A percentile compares a stretch with the other conserved stretches of the same genome.
Evolutionary conservation across 2,329 filamentous ascomycete genomes (phyloP).

Genomic region (Cladophialophora psammophila): DNA sequence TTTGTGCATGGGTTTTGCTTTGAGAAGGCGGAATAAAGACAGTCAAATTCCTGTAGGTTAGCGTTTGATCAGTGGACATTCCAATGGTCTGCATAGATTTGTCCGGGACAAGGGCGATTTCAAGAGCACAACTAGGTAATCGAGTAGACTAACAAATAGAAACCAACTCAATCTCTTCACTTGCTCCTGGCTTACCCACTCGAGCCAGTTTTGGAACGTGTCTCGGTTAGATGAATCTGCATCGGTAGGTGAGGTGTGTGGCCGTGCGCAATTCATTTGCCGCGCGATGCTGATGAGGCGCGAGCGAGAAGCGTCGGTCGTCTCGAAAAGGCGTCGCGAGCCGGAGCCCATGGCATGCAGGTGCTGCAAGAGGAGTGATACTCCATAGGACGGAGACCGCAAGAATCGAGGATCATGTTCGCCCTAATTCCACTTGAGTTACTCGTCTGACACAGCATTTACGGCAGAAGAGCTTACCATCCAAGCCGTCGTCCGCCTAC

Average conservation of each 20-base stretch:
- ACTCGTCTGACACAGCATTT: neutral
- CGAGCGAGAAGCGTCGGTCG: slow-evolving; percentile 16
- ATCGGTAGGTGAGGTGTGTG: slow-evolving; percentile 3
- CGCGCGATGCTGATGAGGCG: slow-evolving; percentile 18
- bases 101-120: neutral
- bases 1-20: slow-evolving; percentile 22
- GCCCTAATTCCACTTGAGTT: neutral
- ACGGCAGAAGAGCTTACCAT: slow-evolving; percentile 5
- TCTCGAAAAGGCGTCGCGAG: slow-evolving; percentile 23
- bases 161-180: slow-evolving; percentile 18
- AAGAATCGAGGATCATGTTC: slow-evolving; percentile 18
- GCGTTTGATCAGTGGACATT: neutral
- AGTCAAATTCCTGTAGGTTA: slow-evolving; percentile 22
- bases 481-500: slow-evolving; percentile 16
- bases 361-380: slow-evolving; percentile 18
- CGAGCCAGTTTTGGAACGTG: slow-evolving; percentile 14
- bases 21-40: slow-evolving; percentile 22
- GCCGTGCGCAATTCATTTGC: slow-evolving; percentile 12
- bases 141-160: slow-evolving; percentile 13
- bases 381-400: slow-evolving; percentile 15
- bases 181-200: slow-evolving; percentile 19
- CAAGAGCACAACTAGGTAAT: neutral
- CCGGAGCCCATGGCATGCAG: slow-evolving; percentile 17
- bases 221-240: neutral
- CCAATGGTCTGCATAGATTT: neutral